Evolutionary conservation across 140 eudicot genomes (phyloP), one percentile per base, ranked within the genome.

Genomic region (Flaveria floridana): DNA sequence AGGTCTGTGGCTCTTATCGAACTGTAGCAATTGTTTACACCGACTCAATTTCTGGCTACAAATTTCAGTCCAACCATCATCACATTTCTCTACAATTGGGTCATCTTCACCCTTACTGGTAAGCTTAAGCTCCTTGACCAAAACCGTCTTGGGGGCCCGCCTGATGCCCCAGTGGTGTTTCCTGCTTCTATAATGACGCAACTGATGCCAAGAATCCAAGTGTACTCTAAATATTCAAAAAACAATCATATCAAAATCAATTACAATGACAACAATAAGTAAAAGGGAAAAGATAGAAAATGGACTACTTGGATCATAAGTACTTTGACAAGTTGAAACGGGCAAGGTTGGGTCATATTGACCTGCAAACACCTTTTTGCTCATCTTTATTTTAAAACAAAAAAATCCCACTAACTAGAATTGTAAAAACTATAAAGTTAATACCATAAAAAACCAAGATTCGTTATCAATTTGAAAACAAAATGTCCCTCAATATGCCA

Each of bases 1-100:
- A 86, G 98, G 96, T 80, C 98, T 87, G 71, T 80, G 53, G 72
- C 96, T 82, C 82, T 92, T 92, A 80, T 89, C 95, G 74, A 92
- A 92, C 86, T 92, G 98, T 83, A 92, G 66, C 67, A 92, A 81
- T 82, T 92, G 89, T 80, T 75, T 92, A 25, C 80, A 80, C 28
- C 77, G 79, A 9, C 41, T 48, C 64, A 41, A 28, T 73, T 81
- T 87, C 73, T 47, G 69, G 57, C 69, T 55, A 62, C 55, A 64
- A 53, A 18, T 48, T 72, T 84, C 86, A 21, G 64, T 84, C 85
- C 82, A 88, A 65, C 76, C 93, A 58, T 53, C 59, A 19, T 58
- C 96, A 51, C 61, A 82, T 71, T 74, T 25, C 48, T 79, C 83
- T 42, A 83, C 91, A 20, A 70, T 34, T n/a, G 53, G n/a, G 37